Percentiles rank a stretch among this genome's conserved stretches.
Evolutionary conservation across 208 protist genomes (phyloP).

Genomic region (Herpetomonas muscarum): DNA sequence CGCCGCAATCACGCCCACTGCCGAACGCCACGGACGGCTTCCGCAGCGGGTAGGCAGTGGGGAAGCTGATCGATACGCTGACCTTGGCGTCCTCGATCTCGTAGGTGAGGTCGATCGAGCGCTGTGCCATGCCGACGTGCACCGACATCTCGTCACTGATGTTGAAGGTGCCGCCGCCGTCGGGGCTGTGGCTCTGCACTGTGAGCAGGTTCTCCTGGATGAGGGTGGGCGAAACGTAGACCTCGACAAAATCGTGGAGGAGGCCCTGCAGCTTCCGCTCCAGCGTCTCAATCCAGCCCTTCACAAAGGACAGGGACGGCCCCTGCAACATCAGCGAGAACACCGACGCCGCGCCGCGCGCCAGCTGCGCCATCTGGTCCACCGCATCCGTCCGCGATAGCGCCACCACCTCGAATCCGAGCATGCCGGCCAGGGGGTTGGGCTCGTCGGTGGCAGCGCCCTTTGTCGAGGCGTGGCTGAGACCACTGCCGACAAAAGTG

Average conservation of each 20-base stretch:
- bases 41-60: constrained; percentile 64
- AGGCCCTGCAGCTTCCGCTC: constrained; percentile 66
- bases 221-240: constrained; percentile 63
- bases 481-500: constrained; percentile 55
- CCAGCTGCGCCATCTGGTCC: constrained; percentile 65
- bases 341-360: constrained; percentile 68
- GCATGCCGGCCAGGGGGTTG: constrained; percentile 1
- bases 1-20: constrained; percentile 58
- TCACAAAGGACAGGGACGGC: constrained; percentile 47
- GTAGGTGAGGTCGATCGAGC: constrained; percentile 64
- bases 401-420: constrained; percentile 50
- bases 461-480: not conserved
- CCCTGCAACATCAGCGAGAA: constrained; percentile 67
- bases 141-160: constrained; percentile 65
- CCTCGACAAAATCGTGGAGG: constrained; percentile 60
- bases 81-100: constrained; percentile 81
- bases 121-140: constrained; percentile 46
- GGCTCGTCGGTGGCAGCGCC: not conserved
- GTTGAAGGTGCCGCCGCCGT: constrained; percentile 57
- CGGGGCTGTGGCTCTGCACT: constrained; percentile 64
- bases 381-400: constrained; percentile 47
- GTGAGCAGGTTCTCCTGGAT: constrained; percentile 71
- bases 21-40: constrained; percentile 48
- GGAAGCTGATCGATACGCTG: constrained; percentile 66
- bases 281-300: constrained; percentile 79